phyloP scores from a whole-genome alignment of 169 alveolate genomes.

The Amoebophrya sp. region DNA sequence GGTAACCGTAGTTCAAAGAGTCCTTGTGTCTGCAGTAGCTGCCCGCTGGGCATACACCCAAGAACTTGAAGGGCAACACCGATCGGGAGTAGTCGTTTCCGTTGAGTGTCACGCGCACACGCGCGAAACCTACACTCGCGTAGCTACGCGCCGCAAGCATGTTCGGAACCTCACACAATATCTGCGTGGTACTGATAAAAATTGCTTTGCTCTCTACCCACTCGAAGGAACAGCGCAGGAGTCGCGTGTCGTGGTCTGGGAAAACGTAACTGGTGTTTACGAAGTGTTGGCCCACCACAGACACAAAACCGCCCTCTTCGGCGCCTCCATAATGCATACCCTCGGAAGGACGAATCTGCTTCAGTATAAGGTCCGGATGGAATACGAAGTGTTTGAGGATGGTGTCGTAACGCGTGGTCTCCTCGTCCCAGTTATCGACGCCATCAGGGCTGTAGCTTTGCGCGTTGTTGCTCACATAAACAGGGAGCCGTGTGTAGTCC shows the following conservation, averaged over 20 bases:
- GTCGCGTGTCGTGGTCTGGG: background rate
- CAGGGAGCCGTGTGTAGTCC: background rate
- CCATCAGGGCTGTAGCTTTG: constrained; percentile 31
- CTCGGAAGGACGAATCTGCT: background rate
- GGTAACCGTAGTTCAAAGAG: background rate
- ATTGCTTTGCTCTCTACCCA: background rate
- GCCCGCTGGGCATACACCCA: constrained; percentile 25
- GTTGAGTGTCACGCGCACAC: constrained; percentile 48
- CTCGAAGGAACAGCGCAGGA: background rate
- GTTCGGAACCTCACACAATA: constrained; percentile 44
- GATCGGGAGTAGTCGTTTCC: constrained; percentile 42
- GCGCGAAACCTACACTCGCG: constrained; percentile 37
- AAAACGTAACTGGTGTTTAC: background rate
- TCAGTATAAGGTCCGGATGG: background rate
- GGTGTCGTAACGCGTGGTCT: constrained; percentile 8
- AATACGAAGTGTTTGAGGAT: constrained; percentile 16
- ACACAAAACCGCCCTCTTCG: background rate
- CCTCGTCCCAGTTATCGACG: constrained; percentile 24
- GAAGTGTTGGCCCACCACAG: constrained; percentile 15
- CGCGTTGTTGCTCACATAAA: constrained; percentile 26
- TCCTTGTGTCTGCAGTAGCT: background rate
- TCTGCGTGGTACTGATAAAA: background rate
- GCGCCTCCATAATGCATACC: constrained; percentile 25
- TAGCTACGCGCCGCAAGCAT: constrained; percentile 45
- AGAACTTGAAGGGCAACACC: background rate